Evolutionary conservation across 2,329 filamentous ascomycete genomes (phyloP).

Genomic region (Diaporthe destruens): DNA sequence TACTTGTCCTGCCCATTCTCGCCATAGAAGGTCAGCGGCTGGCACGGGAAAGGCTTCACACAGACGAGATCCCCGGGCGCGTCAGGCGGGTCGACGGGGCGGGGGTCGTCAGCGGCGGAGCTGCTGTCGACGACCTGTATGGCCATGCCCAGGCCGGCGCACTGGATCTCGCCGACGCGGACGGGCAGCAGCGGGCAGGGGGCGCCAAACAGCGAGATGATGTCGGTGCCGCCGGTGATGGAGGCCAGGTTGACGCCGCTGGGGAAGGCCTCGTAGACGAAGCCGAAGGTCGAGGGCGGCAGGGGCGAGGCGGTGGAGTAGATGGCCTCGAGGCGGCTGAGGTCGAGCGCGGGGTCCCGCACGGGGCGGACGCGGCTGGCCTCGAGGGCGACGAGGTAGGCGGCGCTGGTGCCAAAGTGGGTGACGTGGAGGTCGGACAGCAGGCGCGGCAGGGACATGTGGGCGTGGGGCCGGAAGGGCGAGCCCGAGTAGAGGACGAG

Average conservation of each 20-base stretch:
- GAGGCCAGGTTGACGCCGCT: conserved; percentile 85
- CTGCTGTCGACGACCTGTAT: conserved; percentile 70
- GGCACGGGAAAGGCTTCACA: conserved; percentile 86
- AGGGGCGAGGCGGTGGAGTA: conserved; percentile 95
- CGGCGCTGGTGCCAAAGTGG: conserved; percentile 94
- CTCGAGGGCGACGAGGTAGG: conserved; percentile 92
- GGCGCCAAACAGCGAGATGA: conserved; percentile 93
- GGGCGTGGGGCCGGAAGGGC: conserved; percentile 83
- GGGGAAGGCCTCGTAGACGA: conserved; percentile 88
- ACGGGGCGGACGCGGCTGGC: conserved; percentile 76
- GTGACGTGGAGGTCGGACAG: conserved; percentile 86
- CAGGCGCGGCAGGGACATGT: conserved; percentile 84
- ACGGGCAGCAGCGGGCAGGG: conserved; percentile 83
- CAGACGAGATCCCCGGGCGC: conserved; percentile 92
- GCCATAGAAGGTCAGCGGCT: conserved; percentile 92
- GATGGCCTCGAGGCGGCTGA: conserved; percentile 80
- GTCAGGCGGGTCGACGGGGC: conserved; percentile 62
- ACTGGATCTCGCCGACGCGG: conserved; percentile 80
- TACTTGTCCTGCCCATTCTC: conserved; percentile 80
- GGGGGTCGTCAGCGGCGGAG: conserved; percentile 65
- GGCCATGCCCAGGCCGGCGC: conserved; percentile 84
- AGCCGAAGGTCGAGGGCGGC: conserved; percentile 91
- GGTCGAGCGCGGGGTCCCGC: conserved; percentile 64
- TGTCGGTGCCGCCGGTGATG: conserved; percentile 97
- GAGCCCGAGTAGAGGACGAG: conserved; percentile 93